A percentile compares a stretch with the other conserved stretches of the same genome.
phyloP scores from a whole-genome alignment of 768 basidiomycete species.

The Hysterangium stoloniferum region DNA sequence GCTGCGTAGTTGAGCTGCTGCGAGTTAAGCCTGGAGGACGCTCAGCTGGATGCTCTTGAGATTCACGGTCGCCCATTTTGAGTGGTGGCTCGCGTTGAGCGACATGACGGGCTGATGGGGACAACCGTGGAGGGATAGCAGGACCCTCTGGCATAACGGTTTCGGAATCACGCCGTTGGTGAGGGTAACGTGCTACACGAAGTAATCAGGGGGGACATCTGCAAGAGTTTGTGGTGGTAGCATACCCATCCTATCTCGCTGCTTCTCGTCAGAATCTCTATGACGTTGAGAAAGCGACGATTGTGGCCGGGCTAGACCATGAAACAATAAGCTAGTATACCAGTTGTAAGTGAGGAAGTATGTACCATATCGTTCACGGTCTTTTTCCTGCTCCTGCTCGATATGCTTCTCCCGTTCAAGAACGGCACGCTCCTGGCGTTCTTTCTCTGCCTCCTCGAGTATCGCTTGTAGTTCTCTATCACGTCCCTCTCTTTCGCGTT shows the following conservation, averaged over 20 bases:
- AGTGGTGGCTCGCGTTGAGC: conserved; percentile 1
- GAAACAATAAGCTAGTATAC: not conserved
- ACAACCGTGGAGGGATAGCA: conserved; percentile 21
- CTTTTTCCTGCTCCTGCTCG: conserved; percentile 1
- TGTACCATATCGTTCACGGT: conserved; percentile 9
- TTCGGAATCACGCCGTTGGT: conserved; percentile 70
- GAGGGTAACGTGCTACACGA: conserved; percentile 31
- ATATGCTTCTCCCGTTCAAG: conserved; percentile 30
- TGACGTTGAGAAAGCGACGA: not conserved
- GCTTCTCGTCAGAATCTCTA: not conserved
- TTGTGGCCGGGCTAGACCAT: not conserved
- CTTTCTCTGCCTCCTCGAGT: conserved; percentile 36
- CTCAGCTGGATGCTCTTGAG: not conserved
- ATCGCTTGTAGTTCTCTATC: conserved; percentile 39
- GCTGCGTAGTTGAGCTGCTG: conserved; percentile 1
- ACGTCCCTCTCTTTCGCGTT: not conserved
- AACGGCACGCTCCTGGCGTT: conserved; percentile 30
- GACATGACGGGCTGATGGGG: conserved; percentile 24
- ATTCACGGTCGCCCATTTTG: not conserved
- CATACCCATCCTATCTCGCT: not conserved
- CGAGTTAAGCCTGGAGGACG: conserved; percentile 1
- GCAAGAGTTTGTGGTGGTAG: not conserved
- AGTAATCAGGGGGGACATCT: conserved; percentile 17
- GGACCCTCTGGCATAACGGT: conserved; percentile 27
- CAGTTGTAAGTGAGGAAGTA: not conserved